Conservation (phyloP, 352 stramenopile species). For the Globisporangium emineosum region DNA sequence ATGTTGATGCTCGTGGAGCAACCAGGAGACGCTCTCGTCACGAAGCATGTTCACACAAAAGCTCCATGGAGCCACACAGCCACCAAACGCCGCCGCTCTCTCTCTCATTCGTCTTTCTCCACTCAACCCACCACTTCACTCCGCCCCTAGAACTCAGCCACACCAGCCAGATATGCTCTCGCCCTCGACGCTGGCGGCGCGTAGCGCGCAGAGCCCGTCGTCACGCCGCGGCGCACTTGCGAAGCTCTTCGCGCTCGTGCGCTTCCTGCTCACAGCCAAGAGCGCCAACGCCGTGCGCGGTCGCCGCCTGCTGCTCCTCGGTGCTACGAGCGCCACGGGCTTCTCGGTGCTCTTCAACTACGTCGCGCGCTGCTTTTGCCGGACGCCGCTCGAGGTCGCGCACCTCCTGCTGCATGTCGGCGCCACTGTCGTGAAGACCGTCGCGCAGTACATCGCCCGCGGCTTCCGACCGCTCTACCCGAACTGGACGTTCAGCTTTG, state of each 20-base stretch:
- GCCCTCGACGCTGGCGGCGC: background rate
- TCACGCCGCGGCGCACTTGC: background rate
- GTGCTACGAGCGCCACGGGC: background rate
- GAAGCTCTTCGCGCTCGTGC: slow-evolving; percentile 6
- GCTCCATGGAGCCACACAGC: too few relatives aligned
- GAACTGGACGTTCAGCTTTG: slow-evolving; percentile 33
- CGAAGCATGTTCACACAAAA: too few relatives aligned
- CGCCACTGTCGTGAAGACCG: slow-evolving; percentile 2
- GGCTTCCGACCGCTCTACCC: slow-evolving; percentile 28
- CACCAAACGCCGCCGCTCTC: background rate
- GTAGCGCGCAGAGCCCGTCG: background rate
- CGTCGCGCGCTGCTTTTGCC: slow-evolving; percentile 13
- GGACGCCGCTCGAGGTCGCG: slow-evolving; percentile 12
- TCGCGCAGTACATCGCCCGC: slow-evolving; percentile 5
- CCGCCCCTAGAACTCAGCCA: too few relatives aligned
- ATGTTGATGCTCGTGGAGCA: too few relatives aligned
- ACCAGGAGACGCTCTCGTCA: too few relatives aligned
- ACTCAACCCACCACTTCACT: too few relatives aligned
- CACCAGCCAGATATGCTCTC: slow-evolving; percentile 12
- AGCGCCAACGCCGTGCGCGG: background rate
- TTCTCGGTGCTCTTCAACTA: slow-evolving; percentile 11
- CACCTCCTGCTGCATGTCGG: slow-evolving; percentile 7
- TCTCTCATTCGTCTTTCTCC: too few relatives aligned
- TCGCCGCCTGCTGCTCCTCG: slow-evolving; percentile 7
- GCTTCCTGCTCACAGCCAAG: slow-evolving; percentile 10